phyloP scores from a whole-genome alignment of 345 rosid species.

The Carallia pectinifolia region DNA sequence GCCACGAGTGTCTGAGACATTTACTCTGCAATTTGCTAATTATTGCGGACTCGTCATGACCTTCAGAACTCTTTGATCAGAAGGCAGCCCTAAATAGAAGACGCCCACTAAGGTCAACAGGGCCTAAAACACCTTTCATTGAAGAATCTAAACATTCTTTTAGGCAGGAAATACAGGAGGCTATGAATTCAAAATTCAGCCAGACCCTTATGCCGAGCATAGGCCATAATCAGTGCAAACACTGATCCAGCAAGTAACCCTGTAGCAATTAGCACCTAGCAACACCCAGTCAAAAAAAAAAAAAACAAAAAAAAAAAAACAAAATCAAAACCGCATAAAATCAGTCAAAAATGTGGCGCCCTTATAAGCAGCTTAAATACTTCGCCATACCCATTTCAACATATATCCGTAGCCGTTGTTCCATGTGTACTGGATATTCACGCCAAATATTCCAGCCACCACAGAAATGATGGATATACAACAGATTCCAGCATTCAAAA shows the following conservation, averaged over 20 bases:
- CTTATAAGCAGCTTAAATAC: background rate
- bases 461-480: slow-evolving; percentile 60
- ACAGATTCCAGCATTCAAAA: slow-evolving; percentile 71
- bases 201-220: slow-evolving; percentile 81
- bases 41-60: too few species aligned
- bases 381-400: slow-evolving; percentile 69
- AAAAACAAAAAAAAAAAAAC: too few species aligned
- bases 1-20: too few species aligned
- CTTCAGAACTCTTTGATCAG: too few species aligned
- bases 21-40: too few species aligned
- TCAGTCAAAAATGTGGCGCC: slow-evolving; percentile 3
- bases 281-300: background rate
- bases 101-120: background rate
- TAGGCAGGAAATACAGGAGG: background rate
- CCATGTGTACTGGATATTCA: slow-evolving; percentile 96
- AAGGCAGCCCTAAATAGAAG: too few species aligned
- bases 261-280: slow-evolving; percentile 60
- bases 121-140: background rate
- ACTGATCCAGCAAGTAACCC: slow-evolving; percentile 37
- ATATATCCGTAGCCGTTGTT: slow-evolving; percentile 60
- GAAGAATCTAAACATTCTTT: background rate
- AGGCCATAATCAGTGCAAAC: slow-evolving; percentile 60
- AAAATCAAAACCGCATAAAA: background rate
- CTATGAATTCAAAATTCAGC: slow-evolving; percentile 64
- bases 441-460: slow-evolving; percentile 83